These are phyloP conservation scores for Chromosphaera perkinsii DNA, from an alignment of 208 protist species.

Conservation along the genomic window DNA sequence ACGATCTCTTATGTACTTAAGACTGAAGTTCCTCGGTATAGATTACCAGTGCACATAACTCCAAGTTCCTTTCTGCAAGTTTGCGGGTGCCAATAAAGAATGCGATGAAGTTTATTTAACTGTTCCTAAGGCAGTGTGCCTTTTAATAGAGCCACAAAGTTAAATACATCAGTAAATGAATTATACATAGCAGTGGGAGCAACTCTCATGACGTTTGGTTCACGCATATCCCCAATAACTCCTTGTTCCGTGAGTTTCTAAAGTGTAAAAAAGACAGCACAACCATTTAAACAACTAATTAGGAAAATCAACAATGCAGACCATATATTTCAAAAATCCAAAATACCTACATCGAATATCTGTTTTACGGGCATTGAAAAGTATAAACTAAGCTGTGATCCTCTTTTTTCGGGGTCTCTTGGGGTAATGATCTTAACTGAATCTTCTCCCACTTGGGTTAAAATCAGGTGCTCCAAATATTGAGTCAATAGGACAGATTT, in stretches of 20 bases:
- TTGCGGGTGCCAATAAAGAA: too few relatives aligned
- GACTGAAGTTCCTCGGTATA: too few relatives aligned
- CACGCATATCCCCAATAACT: conserved; percentile 17
- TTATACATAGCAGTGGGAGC: conserved; percentile 80
- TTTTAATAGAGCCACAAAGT: too few relatives aligned
- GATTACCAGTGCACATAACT: too few relatives aligned
- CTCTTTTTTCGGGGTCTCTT: conserved; percentile 64
- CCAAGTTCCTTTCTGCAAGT: too few relatives aligned
- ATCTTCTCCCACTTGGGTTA: conserved; percentile 18
- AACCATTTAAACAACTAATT: neutral
- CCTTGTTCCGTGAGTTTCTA: neutral
- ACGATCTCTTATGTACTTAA: too few relatives aligned
- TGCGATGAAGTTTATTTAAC: too few relatives aligned
- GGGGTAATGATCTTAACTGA: conserved; percentile 70
- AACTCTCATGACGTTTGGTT: conserved; percentile 55
- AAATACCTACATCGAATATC: conserved; percentile 40
- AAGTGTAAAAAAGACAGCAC: neutral
- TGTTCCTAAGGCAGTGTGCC: too few relatives aligned
- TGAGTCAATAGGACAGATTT: conserved; percentile 76
- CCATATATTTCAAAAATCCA: neutral
- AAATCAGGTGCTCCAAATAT: conserved; percentile 76
- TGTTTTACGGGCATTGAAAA: conserved; percentile 46
- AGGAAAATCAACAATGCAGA: conserved; percentile 5
- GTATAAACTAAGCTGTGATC: conserved; percentile 75
- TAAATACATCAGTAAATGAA: conserved; percentile 78